Evolutionary conservation across 2,329 filamentous ascomycete genomes (phyloP), one percentile per base, ranked within the genome.

Genomic region (Kalaharituber pfeilii): DNA sequence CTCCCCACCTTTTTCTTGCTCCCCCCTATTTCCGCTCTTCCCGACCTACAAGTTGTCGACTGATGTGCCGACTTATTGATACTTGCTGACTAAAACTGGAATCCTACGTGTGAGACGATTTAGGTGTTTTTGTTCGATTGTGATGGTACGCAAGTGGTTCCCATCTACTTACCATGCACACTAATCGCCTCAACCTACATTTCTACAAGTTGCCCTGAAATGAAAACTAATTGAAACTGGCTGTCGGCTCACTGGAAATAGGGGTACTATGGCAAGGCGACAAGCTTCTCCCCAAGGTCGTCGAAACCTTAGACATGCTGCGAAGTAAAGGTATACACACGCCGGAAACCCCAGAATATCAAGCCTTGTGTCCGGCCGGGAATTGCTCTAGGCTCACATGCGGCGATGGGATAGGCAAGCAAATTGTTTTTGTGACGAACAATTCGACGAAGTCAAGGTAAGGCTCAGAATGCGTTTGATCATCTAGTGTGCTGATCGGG

Each of bases 251-350:
- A 18, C 13, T 39, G 33, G 33, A 9, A 47, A 20, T 50, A 94
- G 88, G 89, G 66, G 91, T 98, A 33, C 74, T 98, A 57, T 98
- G 91, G 91, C 94, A 88, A 15, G 91, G 91, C 50, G 86, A 95
- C 66, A 82, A 89, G 67, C 73, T 94, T 9, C 95, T 91, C 63
- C 81, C 86, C 13, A 84, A 83, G 52, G 81, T 87, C 4, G 82
- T 85, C 3, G 86, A 95, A 69, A 94, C 87, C 0, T 71, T 98
- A 33, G 78, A 86, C 57, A 75, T 94, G 69, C 72, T 98, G 59
- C 81, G 86, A 65, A 81, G 79, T 55, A 84, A 79, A 79, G 86
- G 87, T 88, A 65, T 57, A 67, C 64, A 49, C 29, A 56, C 29
- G 33, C 50, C 50, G 51, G 39, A 53, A 13, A 42, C 26, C 26